phyloP scores from a whole-genome alignment of 2,329 filamentous ascomycete species.

The Byssochlamys sp. region DNA sequence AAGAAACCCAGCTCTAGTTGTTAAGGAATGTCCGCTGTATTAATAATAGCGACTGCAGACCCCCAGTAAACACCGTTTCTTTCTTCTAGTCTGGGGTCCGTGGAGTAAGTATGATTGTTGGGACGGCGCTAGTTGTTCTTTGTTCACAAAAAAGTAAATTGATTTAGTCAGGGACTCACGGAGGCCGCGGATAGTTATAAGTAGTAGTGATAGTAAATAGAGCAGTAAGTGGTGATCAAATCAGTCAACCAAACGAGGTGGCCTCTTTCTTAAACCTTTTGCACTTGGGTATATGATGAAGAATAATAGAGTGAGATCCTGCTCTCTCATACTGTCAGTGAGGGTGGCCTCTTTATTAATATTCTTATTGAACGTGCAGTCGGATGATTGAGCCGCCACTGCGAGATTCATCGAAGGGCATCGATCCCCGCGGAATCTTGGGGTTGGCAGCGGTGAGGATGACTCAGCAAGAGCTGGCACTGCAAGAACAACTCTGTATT shows the following conservation, averaged over 20 bases:
- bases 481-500: too few relatives aligned
- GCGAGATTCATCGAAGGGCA: conserved; percentile 18
- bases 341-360: neutral
- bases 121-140: too few relatives aligned
- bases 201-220: too few relatives aligned
- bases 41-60: neutral
- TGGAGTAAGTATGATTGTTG: too few relatives aligned
- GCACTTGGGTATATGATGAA: neutral
- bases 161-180: too few relatives aligned
- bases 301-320: neutral
- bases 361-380: neutral
- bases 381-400: neutral
- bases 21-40: neutral
- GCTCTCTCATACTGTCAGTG: neutral
- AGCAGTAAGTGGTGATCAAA: too few relatives aligned
- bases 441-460: conserved; percentile 12
- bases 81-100: too few relatives aligned
- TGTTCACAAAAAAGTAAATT: too few relatives aligned
- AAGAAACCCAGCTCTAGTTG: neutral
- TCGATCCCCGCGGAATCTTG: conserved; percentile 26
- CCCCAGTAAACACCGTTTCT: too few relatives aligned
- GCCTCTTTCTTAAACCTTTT: neutral
- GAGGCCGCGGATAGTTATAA: too few relatives aligned
- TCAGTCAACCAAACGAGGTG: too few relatives aligned
- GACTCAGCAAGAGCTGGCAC: neutral